Evolutionary conservation across 495 filamentous ascomycete species (phyloP), one percentile per base, ranked within the genome.

Genomic region (Hypoxylon subgilvum): DNA sequence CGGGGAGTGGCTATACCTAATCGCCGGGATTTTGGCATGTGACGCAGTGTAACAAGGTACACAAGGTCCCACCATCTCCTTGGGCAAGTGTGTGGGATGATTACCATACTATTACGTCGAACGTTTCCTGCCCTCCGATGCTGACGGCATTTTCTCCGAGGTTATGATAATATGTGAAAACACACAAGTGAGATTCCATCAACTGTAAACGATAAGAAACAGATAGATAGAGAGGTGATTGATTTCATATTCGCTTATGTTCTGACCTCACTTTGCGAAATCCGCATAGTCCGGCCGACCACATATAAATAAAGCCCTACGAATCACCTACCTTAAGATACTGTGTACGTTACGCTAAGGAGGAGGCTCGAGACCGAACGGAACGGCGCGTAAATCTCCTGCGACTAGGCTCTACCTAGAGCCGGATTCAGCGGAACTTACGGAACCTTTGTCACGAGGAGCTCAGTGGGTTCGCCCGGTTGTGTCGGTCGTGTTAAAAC

Each of bases 41-140:
- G n/a, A n/a, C n/a, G n/a, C n/a, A n/a, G n/a, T n/a, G n/a, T n/a
- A n/a, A 48, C 42, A 58, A 35, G 57, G 60, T 45, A 63, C n/a
- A 52, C 46, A 36, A 21, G 16, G 10, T 47, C 60, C 60, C 60
- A 30, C 52, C 48, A 36, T 51, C 41, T 52, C 47, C 12, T 21
- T 17, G 23, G 19, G 14, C 16, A 16, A 35, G 25, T 47, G n/a
- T 45, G 43, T 48, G 38, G 43, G 14, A 50, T 54, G 38, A 54
- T 58, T 30, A 54, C 25, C 45, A 54, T 64, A 44, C 9, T 22
- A 64, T 55, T 59, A 51, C 54, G 49, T 64, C 60, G 47, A 64
- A 64, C 38, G 50, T 63, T 49, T 53, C 48, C 38, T 53, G 13
- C 35, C 14, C 12, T 52, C 52, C 41, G 51, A 43, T 42, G 19